These are phyloP conservation scores for Aspergillus pseudoglaucus DNA, from an alignment of 2,329 filamentous ascomycete species.

Conservation along the genomic window DNA sequence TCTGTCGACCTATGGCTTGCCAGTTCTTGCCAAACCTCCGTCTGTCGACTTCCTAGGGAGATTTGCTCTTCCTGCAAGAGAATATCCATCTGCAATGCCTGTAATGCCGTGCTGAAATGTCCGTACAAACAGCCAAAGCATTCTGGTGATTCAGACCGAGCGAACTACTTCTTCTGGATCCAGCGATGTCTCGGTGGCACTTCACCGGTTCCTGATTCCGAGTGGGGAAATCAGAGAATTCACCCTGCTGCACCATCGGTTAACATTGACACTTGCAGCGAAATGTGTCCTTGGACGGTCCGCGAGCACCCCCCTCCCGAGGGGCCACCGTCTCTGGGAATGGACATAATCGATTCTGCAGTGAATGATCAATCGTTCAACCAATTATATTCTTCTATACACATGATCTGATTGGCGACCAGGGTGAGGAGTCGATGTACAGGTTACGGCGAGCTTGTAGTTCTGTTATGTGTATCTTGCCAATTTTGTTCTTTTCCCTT, in stretches of 20 bases:
- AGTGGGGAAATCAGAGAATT: conserved; percentile 31
- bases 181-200: conserved; percentile 27
- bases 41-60: conserved; percentile 29
- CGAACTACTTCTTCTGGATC: conserved; percentile 32
- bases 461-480: not conserved
- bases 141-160: conserved; percentile 17
- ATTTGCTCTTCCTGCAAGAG: conserved; percentile 29
- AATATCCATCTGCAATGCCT: conserved; percentile 31
- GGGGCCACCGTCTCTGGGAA: conserved; percentile 25
- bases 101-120: conserved; percentile 28
- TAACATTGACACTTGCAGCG: conserved; percentile 31
- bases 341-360: conserved; percentile 28
- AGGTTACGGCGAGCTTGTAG: not conserved
- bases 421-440: not conserved
- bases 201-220: conserved; percentile 20
- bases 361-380: conserved; percentile 26
- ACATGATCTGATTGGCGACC: conserved; percentile 21
- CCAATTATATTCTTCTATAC: conserved; percentile 32
- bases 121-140: conserved; percentile 27
- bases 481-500: not conserved
- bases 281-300: conserved; percentile 35
- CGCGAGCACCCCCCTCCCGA: conserved; percentile 30
- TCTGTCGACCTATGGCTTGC: conserved; percentile 36
- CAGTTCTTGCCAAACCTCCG: conserved; percentile 31
- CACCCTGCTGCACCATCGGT: conserved; percentile 30